These are phyloP conservation scores for Phytophthora sansomeana DNA, from an alignment of 352 stramenopile species.

Conservation along the genomic window DNA sequence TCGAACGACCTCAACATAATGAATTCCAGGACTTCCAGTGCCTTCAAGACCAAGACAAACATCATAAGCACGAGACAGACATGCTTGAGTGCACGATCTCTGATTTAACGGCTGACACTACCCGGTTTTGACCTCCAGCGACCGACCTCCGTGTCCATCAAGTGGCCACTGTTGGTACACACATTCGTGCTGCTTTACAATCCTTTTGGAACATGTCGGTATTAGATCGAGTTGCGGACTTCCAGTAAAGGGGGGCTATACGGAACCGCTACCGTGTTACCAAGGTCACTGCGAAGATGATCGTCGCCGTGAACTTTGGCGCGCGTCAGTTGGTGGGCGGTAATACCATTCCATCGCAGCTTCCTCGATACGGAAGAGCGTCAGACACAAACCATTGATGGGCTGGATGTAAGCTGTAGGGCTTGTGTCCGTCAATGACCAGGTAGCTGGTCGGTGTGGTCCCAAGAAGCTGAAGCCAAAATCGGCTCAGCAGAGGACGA, in stretches of 20 bases:
- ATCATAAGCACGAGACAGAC: too few relatives aligned
- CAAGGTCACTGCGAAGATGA: constrained; percentile 19
- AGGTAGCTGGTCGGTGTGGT: too few relatives aligned
- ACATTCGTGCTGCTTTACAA: not conserved
- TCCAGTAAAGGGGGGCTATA: not conserved
- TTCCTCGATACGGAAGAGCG: too few relatives aligned
- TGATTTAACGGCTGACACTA: too few relatives aligned
- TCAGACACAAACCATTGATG: too few relatives aligned
- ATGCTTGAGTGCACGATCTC: too few relatives aligned
- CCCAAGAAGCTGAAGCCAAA: constrained; percentile 98
- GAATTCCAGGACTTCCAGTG: too few relatives aligned
- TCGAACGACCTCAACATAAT: too few relatives aligned
- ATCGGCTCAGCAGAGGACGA: constrained; percentile 81
- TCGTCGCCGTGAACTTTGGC: constrained; percentile 14
- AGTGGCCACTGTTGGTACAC: constrained; percentile 4
- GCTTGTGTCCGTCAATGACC: too few relatives aligned
- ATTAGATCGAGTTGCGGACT: constrained; percentile 10
- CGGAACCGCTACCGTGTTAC: constrained; percentile 1
- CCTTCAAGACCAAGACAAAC: too few relatives aligned
- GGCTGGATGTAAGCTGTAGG: too few relatives aligned
- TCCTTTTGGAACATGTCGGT: constrained; percentile 6
- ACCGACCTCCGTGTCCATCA: not conserved
- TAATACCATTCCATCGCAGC: too few relatives aligned
- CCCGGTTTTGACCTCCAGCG: not conserved
- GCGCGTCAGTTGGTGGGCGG: not conserved